Evolutionary conservation across 192 early-diverging fungal genomes (phyloP).

Genomic region (Mortierella hygrophila): DNA sequence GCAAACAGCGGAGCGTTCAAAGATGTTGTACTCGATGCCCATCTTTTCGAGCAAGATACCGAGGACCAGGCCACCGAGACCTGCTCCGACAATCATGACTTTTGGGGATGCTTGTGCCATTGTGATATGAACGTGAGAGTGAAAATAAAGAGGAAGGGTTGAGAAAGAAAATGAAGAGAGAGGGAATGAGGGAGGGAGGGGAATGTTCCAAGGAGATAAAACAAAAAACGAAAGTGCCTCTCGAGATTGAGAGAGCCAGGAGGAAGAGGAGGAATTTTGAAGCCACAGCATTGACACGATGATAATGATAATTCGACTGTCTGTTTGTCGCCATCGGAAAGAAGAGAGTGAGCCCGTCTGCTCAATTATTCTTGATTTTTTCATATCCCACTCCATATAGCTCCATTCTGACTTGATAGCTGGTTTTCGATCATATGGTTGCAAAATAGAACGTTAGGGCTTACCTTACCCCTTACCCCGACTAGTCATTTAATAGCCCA

Average conservation of each 20-base stretch:
- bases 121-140: neutral
- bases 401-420: neutral
- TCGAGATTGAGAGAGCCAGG: no score
- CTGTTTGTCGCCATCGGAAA: neutral
- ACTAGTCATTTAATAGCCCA: neutral
- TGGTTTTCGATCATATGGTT: neutral
- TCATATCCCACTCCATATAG: neutral
- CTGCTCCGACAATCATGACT: constrained; percentile 36
- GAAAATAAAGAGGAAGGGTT: neutral
- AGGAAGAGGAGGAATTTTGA: no score
- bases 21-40: constrained; percentile 23
- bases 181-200: neutral
- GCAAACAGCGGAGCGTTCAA: neutral
- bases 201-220: neutral
- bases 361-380: neutral
- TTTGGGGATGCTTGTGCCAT: constrained; percentile 4
- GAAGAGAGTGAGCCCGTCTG: neutral
- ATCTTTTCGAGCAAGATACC: constrained; percentile 20
- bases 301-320: neutral
- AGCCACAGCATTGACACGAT: neutral
- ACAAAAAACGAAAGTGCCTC: no score
- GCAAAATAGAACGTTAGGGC: neutral
- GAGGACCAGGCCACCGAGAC: constrained; percentile 23
- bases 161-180: neutral
- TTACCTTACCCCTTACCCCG: neutral